Evolutionary conservation across 805 yeast genomes (phyloP).

Genomic region (Wickerhamomyces ciferrii): DNA sequence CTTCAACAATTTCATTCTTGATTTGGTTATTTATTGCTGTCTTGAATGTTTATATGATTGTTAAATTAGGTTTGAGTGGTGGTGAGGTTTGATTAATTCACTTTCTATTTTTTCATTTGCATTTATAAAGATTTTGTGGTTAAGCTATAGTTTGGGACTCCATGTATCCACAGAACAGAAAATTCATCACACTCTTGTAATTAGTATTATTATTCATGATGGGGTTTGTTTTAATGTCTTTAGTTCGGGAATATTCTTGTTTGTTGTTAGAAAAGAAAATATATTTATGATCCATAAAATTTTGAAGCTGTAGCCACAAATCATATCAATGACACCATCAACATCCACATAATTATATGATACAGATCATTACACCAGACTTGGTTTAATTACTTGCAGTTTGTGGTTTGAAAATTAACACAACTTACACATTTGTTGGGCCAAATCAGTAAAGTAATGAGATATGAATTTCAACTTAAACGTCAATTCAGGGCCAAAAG

Average conservation of each 20-base stretch:
- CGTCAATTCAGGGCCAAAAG: too few relatives aligned
- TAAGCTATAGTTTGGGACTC: too few relatives aligned
- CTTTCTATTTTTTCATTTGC: background rate
- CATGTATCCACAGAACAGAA: too few relatives aligned
- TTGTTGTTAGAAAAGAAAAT: too few relatives aligned
- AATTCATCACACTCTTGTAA: too few relatives aligned
- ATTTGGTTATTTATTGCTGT: conserved; percentile 71
- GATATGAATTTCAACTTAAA: background rate
- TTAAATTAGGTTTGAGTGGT: conserved; percentile 28
- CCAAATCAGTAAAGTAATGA: background rate
- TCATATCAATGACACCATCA: too few relatives aligned
- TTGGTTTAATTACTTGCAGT: background rate
- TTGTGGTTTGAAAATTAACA: background rate
- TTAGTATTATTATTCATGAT: too few relatives aligned
- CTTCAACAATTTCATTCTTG: conserved; percentile 42
- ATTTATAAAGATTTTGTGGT: background rate
- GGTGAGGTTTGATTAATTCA: background rate
- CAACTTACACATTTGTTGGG: background rate
- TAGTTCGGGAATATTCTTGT: background rate
- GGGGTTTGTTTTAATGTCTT: background rate
- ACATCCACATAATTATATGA: too few relatives aligned
- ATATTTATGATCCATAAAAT: too few relatives aligned
- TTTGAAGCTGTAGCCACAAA: too few relatives aligned
- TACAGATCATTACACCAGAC: background rate
- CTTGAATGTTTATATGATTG: conserved; percentile 64